These are phyloP conservation scores for Puya raimondii DNA, from an alignment of 176 grass and related monocot species.

Conservation along the genomic window DNA sequence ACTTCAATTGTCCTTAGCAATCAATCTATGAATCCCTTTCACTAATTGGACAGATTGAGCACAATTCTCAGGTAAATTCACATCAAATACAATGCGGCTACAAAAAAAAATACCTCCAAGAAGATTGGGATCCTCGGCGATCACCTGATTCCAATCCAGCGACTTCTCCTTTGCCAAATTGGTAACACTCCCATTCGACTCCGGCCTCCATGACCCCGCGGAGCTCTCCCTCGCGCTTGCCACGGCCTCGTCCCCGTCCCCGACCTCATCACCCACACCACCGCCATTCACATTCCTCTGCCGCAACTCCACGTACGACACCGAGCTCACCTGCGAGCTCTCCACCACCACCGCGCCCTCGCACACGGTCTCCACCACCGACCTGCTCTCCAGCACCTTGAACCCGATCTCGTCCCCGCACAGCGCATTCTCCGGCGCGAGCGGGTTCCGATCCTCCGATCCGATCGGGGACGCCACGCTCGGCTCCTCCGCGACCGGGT, in stretches of 20 bases:
- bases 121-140: slow-evolving; percentile 44
- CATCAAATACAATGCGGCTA: background rate
- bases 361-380: slow-evolving; percentile 34
- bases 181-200: slow-evolving; percentile 34
- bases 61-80: background rate
- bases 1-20: background rate
- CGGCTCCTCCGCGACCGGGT: slow-evolving; percentile 26
- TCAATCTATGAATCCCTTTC: background rate
- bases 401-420: slow-evolving; percentile 10
- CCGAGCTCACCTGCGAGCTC: slow-evolving; percentile 40
- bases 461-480: no score
- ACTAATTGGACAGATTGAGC: no score
- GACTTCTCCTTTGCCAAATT: slow-evolving; percentile 76
- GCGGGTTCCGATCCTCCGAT: no score
- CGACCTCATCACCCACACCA: slow-evolving; percentile 23
- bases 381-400: slow-evolving; percentile 35
- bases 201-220: slow-evolving; percentile 20
- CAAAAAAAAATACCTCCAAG: slow-evolving; percentile 40
- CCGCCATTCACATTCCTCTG: slow-evolving; percentile 56
- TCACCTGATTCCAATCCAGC: slow-evolving; percentile 70
- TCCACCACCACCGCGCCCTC: slow-evolving; percentile 32
- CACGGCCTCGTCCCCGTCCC: background rate
- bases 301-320: slow-evolving; percentile 64
- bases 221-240: slow-evolving; percentile 38
- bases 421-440: background rate